Evolutionary conservation across 164 flowering plant species (phyloP), one percentile per base, ranked within the genome.

Genomic region (Santalum album): DNA sequence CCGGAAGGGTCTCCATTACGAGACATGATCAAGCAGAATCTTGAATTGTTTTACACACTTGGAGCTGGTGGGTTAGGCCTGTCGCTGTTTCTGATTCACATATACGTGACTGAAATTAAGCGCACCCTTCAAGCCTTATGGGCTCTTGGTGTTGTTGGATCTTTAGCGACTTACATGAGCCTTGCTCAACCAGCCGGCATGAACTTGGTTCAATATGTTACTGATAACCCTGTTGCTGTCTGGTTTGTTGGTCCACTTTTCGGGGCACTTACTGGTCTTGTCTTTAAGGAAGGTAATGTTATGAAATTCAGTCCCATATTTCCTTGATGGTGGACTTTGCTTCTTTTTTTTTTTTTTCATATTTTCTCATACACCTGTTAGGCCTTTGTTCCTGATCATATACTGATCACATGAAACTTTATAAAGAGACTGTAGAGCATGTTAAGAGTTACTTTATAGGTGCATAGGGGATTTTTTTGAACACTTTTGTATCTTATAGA

Each of bases 171-270:
- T 0, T 77, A 75, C 53, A 22, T 62, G 3, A 36, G 25, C 53
- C 75, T 84, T 24, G 92, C 96, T 53, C 83, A 57, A 39, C 92
- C 90, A 16, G 68, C 72, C 59, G 81, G 83, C 19, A 66, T 76
- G 70, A 75, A 63, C 56, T 73, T 91, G 64, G 73, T 79, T 12
- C 87, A 79, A 25, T 84, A 79, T 64, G 90, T 84, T 40, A 40
- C 80, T 53, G 71, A 73, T 25, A 67, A 91, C 49, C 90, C 96
- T 18, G 50, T 66, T 7, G 77, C 87, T 57, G 78, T 86, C 23
- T 91, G 98, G 98, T 72, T 91, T 66, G 79, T 91, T 60, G 98
- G 98, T 40, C 96, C 98, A 40, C 78, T 88, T 55, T 91, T 88
- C 69, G 98, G 94, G 1, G 79, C 98, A 35, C 63, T 91, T 47